Evolutionary conservation across 108 stramenopile genomes (phyloP), one percentile per base, ranked within the genome.

Genomic region (Fragilaria crotonensis): DNA sequence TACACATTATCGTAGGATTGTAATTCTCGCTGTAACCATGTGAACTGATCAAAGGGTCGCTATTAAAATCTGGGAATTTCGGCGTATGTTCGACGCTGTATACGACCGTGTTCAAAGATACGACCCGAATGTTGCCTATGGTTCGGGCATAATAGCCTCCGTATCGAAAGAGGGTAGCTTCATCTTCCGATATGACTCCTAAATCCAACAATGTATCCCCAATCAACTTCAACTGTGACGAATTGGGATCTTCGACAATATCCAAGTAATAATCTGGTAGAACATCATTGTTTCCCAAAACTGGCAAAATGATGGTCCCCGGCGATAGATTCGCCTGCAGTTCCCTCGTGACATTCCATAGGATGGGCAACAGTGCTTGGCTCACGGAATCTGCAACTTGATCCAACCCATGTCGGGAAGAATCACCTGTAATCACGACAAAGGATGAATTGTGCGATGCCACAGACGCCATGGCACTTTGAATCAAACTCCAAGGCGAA

Each of bases 211-310:
- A 65, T 7, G 71, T 64, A 46, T 48, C 21, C 9, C 31, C 33
- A 23, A 54, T 54, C 54, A 67, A 58, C n/a, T 36, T 54, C 59
- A 68, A 25, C 46, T 60, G 9, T n/a, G n/a, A n/a, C 4, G 53
- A 22, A 21, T 60, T 49, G 20, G 30, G 48, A 28, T 63, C 23
- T 33, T 75, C 60, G 11, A 21, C 44, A 27, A 81, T 21, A 52
- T 79, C 53, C 29, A 83, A 27, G 48, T 80, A 80, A 51, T 88
- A 88, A 61, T 88, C 87, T 0, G 83, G 82, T 5, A 69, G 74
- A 3, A 84, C 67, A 60, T 85, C 87, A 57, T 88, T 88, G 57
- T 88, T 88, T 33, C 87, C 87, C 7, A 88, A n/a, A 9, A 63
- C 50, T 11, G 72, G 49, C 30, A 88, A 52, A 19, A 84, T 57